phyloP scores from a whole-genome alignment of 1,284 basidiomycete genomes.

The Ceratobasidium papillatum region DNA sequence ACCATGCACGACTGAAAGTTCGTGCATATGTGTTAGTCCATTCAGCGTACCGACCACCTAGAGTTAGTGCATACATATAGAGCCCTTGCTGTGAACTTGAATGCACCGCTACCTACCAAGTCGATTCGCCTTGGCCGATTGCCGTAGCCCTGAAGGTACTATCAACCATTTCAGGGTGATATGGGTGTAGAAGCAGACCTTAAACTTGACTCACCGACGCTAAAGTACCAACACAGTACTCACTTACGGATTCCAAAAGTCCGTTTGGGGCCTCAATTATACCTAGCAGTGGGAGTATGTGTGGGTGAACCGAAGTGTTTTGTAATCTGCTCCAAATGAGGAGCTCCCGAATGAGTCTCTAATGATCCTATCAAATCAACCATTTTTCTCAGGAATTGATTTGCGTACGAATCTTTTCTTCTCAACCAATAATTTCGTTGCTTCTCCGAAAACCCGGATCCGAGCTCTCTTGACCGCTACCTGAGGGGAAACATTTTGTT shows the following conservation, averaged over 20 bases:
- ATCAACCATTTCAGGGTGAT: too few relatives aligned
- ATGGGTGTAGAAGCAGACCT: not conserved
- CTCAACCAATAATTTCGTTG: too few relatives aligned
- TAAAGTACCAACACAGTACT: slow-evolving; percentile 7
- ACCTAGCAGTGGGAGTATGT: slow-evolving; percentile 14
- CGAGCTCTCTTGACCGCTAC: too few relatives aligned
- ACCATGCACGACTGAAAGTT: slow-evolving; percentile 14
- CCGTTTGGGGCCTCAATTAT: not conserved
- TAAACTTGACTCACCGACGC: not conserved
- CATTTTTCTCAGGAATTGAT: too few relatives aligned
- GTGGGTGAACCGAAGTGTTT: not conserved
- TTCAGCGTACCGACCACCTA: slow-evolving; percentile 6
- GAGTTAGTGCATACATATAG: not conserved
- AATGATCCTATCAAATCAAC: too few relatives aligned
- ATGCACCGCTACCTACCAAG: not conserved
- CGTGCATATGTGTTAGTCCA: slow-evolving; percentile 16
- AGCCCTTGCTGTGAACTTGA: not conserved
- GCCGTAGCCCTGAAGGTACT: not conserved
- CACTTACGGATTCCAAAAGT: slow-evolving; percentile 6
- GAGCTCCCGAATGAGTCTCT: slow-evolving; percentile 13
- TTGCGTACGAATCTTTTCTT: too few relatives aligned
- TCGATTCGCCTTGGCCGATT: not conserved
- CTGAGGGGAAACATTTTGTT: too few relatives aligned
- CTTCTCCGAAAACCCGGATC: too few relatives aligned
- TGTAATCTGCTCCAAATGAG: slow-evolving; percentile 2